phyloP scores from a whole-genome alignment of 2,329 filamentous ascomycete species.

The Teratosphaeria viscida region DNA sequence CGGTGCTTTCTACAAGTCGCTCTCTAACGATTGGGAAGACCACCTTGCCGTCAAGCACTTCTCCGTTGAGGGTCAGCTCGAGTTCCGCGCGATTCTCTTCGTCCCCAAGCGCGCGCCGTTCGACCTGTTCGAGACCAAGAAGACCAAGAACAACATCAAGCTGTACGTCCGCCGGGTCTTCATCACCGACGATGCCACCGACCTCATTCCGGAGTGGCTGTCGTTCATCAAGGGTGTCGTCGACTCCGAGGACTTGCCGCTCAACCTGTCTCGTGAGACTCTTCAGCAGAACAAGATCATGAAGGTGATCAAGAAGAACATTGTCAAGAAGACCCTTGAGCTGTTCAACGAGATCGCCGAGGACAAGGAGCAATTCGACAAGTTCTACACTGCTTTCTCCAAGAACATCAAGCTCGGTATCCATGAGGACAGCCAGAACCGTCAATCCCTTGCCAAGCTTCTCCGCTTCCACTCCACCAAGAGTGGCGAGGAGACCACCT shows the following conservation, averaged over 20 bases:
- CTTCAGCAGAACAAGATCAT: conserved; percentile 99
- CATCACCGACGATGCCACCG: conserved; percentile 98
- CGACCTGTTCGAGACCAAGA: conserved; percentile 99
- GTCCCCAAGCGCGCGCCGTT: conserved; percentile 99
- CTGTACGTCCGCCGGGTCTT: conserved; percentile 99
- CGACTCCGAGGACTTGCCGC: conserved; percentile 97
- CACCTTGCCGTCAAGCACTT: conserved; percentile 99
- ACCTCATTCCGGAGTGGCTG: conserved; percentile 98
- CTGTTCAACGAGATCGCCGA: conserved; percentile 98
- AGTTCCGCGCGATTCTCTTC: conserved; percentile 99
- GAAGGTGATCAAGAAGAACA: conserved; percentile 99
- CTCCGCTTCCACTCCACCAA: conserved; percentile 99
- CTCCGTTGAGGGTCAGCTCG: conserved; percentile 99
- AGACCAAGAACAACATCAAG: conserved; percentile 99
- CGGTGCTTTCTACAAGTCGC: conserved; percentile 98
- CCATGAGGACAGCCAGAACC: conserved; percentile 99
- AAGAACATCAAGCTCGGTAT: conserved; percentile 99
- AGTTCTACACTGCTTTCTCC: conserved; percentile 99
- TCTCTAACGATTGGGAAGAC: conserved; percentile 99
- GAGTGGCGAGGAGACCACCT: conserved; percentile 94
- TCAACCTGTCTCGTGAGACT: conserved; percentile 99
- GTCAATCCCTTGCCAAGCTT: conserved; percentile 83
- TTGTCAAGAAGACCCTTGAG: conserved; percentile 99
- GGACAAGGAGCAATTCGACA: conserved; percentile 99
- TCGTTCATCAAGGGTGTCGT: conserved; percentile 99